These are phyloP conservation scores for Lentinula boryana DNA, from an alignment of 768 basidiomycete species.

Conservation along the genomic window DNA sequence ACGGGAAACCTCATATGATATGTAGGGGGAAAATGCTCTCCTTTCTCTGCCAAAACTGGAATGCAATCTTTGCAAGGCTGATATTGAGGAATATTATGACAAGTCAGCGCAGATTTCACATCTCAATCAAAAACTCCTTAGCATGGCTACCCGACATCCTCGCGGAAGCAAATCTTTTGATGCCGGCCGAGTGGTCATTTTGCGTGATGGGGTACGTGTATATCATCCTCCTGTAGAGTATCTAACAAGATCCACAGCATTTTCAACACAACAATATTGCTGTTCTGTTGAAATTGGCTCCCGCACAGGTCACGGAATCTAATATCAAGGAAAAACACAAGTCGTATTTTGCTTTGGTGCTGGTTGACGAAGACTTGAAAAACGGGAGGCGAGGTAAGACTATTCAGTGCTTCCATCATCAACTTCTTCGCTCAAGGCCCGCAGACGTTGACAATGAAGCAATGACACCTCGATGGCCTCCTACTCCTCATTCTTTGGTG, in stretches of 20 bases:
- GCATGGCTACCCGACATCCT: conserved; percentile 50
- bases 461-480: conserved; percentile 78
- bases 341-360: conserved; percentile 64
- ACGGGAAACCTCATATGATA: neutral
- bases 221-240: neutral
- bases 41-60: conserved; percentile 55
- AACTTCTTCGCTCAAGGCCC: neutral
- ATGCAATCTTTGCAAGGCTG: conserved; percentile 63
- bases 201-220: conserved; percentile 70
- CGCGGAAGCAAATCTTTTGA: conserved; percentile 65
- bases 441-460: conserved; percentile 53
- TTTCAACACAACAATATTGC: conserved; percentile 66
- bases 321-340: conserved; percentile 43
- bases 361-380: conserved; percentile 63
- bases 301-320: conserved; percentile 34
- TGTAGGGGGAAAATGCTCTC: conserved; percentile 68
- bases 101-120: conserved; percentile 54
- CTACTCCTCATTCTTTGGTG: conserved; percentile 38
- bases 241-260: conserved; percentile 44
- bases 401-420: neutral
- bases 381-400: conserved; percentile 42
- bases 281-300: conserved; percentile 64
- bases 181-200: conserved; percentile 74
- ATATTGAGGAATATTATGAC: conserved; percentile 78
- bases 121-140: conserved; percentile 56